Evolutionary conservation across 768 basidiomycete species (phyloP).

Genomic region (Phanerochaete carnosa): DNA sequence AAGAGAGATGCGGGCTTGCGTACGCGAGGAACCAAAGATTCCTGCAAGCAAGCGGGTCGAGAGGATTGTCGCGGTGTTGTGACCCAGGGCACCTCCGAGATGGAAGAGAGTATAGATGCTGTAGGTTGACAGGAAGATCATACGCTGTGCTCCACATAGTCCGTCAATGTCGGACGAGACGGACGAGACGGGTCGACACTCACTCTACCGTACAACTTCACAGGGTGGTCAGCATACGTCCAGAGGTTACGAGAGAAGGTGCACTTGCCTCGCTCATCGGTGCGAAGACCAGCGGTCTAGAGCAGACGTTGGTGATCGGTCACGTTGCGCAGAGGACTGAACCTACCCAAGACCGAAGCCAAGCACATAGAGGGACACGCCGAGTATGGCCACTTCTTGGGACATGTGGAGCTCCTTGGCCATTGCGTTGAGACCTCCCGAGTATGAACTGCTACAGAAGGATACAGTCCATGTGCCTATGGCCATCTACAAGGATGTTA

Average conservation of each 20-base stretch:
- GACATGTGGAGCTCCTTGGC: constrained; percentile 46
- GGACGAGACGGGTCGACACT: constrained; percentile 15
- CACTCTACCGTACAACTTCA: constrained; percentile 41
- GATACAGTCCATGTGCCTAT: constrained; percentile 55
- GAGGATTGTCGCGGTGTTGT: constrained; percentile 44
- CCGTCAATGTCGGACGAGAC: neutral
- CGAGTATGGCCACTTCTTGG: constrained; percentile 51
- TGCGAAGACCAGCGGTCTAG: constrained; percentile 53
- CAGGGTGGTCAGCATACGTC: neutral
- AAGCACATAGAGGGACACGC: constrained; percentile 60
- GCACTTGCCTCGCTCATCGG: constrained; percentile 51
- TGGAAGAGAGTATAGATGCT: constrained; percentile 51
- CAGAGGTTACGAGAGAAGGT: neutral
- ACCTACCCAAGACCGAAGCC: constrained; percentile 58
- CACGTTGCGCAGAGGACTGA: neutral
- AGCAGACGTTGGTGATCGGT: neutral
- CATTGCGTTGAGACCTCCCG: constrained; percentile 45
- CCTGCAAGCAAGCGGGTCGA: constrained; percentile 55
- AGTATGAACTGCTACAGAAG: constrained; percentile 57
- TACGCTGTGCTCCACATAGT: constrained; percentile 32
- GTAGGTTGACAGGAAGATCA: constrained; percentile 52
- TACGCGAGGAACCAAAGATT: constrained; percentile 55
- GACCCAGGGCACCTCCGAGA: constrained; percentile 50
- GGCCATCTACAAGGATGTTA: constrained; percentile 25
- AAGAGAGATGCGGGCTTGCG: constrained; percentile 16